Evolutionary conservation across 352 stramenopile genomes (phyloP).

Genomic region (Phytophthora palmivora): DNA sequence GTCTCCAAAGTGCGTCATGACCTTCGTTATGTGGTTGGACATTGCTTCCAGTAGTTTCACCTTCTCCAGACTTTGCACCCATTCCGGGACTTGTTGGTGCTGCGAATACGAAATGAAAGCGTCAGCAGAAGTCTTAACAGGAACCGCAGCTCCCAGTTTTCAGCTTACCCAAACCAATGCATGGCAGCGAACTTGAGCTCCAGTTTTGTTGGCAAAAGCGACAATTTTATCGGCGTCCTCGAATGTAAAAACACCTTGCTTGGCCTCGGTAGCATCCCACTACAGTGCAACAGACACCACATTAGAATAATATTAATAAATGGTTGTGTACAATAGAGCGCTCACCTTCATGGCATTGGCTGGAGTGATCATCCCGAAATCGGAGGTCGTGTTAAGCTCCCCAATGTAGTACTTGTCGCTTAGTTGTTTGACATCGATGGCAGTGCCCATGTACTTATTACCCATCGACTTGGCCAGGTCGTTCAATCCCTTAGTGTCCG

Average conservation of each 20-base stretch:
- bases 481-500: no score
- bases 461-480: slow-evolving; percentile 31
- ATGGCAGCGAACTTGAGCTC: no score
- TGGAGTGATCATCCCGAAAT: slow-evolving; percentile 46
- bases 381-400: slow-evolving; percentile 29
- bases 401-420: slow-evolving; percentile 29
- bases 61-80: slow-evolving; percentile 41
- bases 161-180: slow-evolving; percentile 38
- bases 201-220: no score
- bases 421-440: slow-evolving; percentile 38
- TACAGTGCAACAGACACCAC: slow-evolving; percentile 7
- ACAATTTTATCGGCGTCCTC: no score
- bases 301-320: no score
- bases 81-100: slow-evolving; percentile 44
- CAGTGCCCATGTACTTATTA: slow-evolving; percentile 47
- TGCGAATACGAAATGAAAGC: slow-evolving; percentile 16
- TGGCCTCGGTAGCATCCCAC: slow-evolving; percentile 37
- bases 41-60: no score
- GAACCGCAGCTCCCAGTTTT: no score
- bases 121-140: no score
- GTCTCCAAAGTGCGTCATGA: no score
- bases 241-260: slow-evolving; percentile 35
- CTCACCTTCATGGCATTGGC: slow-evolving; percentile 43
- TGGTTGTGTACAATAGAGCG: not conserved
- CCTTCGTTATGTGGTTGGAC: no score